A percentile compares a stretch with the other conserved stretches of the same genome.
Conservation (phyloP, 179 eudicot genomes). For the Beta macrorhiza region DNA sequence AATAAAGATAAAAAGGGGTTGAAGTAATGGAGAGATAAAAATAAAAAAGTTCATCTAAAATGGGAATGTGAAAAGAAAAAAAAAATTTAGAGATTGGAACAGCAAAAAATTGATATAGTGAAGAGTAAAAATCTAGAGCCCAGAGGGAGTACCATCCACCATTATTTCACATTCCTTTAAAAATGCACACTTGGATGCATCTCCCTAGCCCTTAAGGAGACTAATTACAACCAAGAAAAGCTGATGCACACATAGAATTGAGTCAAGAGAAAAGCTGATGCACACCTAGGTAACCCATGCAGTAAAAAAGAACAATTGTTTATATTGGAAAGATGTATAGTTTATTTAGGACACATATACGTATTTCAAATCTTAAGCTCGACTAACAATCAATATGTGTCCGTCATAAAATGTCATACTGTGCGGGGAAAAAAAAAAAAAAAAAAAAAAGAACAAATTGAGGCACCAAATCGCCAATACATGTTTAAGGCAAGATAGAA, state of each 20-base stretch:
- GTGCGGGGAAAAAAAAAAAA: neutral
- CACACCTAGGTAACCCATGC: neutral
- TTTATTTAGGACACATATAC: neutral
- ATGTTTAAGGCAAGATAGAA: neutral
- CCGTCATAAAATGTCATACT: neutral
- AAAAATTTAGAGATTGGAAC: too few species aligned
- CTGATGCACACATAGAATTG: neutral
- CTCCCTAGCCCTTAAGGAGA: neutral
- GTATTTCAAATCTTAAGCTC: neutral
- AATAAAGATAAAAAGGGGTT: too few species aligned
- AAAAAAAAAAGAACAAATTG: neutral
- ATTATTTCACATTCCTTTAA: too few species aligned
- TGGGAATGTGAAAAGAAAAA: too few species aligned
- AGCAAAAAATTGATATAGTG: too few species aligned
- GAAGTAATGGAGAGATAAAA: too few species aligned
- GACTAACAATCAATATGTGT: neutral
- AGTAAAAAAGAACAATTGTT: neutral
- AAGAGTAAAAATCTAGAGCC: neutral
- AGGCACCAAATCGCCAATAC: neutral
- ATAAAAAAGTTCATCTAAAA: too few species aligned
- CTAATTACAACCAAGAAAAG: neutral
- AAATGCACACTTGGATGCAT: neutral
- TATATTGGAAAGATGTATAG: neutral
- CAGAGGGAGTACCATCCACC: neutral
- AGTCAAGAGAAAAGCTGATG: neutral